A percentile compares a stretch with the other conserved stretches of the same genome.
Conservation (phyloP, 2,329 filamentous ascomycete species). For the Scytalidium lignicola region DNA sequence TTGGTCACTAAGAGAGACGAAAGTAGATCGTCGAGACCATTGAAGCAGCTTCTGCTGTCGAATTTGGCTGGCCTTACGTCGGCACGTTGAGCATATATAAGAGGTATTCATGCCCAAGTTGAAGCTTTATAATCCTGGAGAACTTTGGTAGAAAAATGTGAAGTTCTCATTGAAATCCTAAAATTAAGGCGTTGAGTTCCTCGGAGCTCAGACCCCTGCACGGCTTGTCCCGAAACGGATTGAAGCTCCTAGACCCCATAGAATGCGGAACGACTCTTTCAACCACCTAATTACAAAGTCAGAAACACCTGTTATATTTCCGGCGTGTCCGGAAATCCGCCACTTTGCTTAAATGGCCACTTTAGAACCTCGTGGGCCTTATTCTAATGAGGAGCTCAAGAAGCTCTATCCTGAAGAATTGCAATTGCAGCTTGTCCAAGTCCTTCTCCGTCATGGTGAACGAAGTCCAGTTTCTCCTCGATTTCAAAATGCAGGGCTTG, state of each 20-base stretch:
- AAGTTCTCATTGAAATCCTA: background rate
- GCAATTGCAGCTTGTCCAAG: slow-evolving; percentile 83
- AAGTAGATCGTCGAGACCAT: slow-evolving; percentile 20
- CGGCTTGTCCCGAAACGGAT: background rate
- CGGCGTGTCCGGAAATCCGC: background rate
- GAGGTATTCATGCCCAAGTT: slow-evolving; percentile 19
- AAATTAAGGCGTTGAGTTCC: background rate
- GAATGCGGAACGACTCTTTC: too few species aligned
- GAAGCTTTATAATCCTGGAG: background rate
- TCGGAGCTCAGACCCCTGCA: background rate
- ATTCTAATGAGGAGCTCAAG: slow-evolving; percentile 74
- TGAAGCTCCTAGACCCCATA: too few species aligned
- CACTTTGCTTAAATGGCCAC: slow-evolving; percentile 62
- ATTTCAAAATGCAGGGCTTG: slow-evolving; percentile 72
- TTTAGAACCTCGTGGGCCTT: slow-evolving; percentile 67
- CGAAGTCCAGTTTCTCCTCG: slow-evolving; percentile 83
- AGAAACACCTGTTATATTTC: background rate
- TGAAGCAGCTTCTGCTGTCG: slow-evolving; percentile 9
- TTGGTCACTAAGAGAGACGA: slow-evolving; percentile 20
- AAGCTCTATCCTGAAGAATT: slow-evolving; percentile 75
- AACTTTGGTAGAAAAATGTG: background rate
- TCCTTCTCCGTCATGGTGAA: slow-evolving; percentile 75
- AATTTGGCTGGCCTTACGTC: slow-evolving; percentile 15
- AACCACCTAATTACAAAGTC: too few species aligned
- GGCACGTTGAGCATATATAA: slow-evolving; percentile 25